phyloP scores from a whole-genome alignment of 2,329 filamentous ascomycete species.

The Exserohilum rostratum region DNA sequence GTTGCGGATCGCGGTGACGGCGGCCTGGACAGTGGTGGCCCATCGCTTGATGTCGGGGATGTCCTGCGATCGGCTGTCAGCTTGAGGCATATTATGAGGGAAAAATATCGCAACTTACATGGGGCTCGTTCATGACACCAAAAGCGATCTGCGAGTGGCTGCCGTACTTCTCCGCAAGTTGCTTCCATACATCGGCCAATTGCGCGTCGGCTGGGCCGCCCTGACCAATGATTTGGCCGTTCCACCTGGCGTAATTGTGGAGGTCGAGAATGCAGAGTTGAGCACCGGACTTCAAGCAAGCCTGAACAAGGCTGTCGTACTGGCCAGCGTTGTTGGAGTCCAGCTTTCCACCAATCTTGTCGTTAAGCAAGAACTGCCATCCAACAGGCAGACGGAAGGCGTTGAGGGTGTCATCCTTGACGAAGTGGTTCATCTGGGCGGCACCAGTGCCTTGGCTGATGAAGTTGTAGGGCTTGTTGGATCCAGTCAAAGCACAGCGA shows the following conservation, averaged over 20 bases:
- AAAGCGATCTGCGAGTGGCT: constrained; percentile 62
- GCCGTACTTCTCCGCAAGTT: constrained; percentile 63
- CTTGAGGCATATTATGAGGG: constrained; percentile 54
- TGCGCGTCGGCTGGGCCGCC: constrained; percentile 66
- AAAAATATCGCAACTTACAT: constrained; percentile 44
- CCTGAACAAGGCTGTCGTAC: constrained; percentile 64
- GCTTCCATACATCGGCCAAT: constrained; percentile 64
- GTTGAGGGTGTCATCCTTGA: constrained; percentile 60
- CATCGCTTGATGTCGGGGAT: constrained; percentile 47
- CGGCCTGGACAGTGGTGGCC: constrained; percentile 66
- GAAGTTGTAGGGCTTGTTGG: constrained; percentile 28
- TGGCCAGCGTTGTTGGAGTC: constrained; percentile 54
- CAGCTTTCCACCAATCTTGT: constrained; percentile 58
- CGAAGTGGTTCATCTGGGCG: constrained; percentile 64
- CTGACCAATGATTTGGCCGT: constrained; percentile 68
- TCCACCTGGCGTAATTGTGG: constrained; percentile 60
- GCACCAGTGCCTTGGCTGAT: constrained; percentile 46
- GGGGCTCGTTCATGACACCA: constrained; percentile 73
- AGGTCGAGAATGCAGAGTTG: constrained; percentile 63
- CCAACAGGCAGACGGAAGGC: constrained; percentile 63
- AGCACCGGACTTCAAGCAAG: constrained; percentile 63
- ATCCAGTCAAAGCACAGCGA: constrained; percentile 20
- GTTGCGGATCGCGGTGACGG: constrained; percentile 68
- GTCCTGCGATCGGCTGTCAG: constrained; percentile 6
- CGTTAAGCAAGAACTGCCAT: constrained; percentile 67